Conservation (phyloP, 2,329 filamentous ascomycete species). For the Colletotrichum coccodes region DNA sequence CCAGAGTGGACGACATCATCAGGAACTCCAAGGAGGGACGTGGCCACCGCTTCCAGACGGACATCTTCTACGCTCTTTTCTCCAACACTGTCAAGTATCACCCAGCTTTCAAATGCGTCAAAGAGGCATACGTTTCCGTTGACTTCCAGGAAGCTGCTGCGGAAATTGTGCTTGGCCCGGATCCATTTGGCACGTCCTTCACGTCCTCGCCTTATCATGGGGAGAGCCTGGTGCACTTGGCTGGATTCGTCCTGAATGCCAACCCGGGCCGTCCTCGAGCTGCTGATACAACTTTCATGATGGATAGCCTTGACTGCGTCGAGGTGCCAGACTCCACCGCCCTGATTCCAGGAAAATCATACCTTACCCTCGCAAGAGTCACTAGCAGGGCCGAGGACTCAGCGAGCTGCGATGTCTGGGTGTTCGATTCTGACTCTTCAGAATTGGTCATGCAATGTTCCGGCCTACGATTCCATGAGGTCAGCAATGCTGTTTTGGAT, state of each 20-base stretch:
- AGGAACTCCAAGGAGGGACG: background rate
- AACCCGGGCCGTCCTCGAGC: background rate
- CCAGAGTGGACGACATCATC: background rate
- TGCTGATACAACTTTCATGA: background rate
- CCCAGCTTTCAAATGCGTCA: background rate
- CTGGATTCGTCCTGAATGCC: background rate
- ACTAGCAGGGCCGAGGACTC: background rate
- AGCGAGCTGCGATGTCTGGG: background rate
- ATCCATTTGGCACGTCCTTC: background rate
- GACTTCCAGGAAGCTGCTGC: background rate
- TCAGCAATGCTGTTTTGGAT: background rate
- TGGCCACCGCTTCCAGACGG: background rate
- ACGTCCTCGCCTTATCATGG: background rate
- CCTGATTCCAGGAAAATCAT: background rate
- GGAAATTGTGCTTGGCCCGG: background rate
- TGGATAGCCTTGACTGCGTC: background rate
- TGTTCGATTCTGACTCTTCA: background rate
- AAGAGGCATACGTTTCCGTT: background rate
- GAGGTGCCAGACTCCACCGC: background rate
- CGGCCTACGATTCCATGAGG: slow-evolving; percentile 6
- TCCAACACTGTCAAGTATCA: background rate
- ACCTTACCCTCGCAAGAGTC: background rate
- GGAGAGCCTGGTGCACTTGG: background rate
- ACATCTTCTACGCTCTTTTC: background rate
- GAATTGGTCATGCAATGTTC: background rate